phyloP scores from a whole-genome alignment of 2,329 filamentous ascomycete genomes.

The Pezicula neosporulosa region DNA sequence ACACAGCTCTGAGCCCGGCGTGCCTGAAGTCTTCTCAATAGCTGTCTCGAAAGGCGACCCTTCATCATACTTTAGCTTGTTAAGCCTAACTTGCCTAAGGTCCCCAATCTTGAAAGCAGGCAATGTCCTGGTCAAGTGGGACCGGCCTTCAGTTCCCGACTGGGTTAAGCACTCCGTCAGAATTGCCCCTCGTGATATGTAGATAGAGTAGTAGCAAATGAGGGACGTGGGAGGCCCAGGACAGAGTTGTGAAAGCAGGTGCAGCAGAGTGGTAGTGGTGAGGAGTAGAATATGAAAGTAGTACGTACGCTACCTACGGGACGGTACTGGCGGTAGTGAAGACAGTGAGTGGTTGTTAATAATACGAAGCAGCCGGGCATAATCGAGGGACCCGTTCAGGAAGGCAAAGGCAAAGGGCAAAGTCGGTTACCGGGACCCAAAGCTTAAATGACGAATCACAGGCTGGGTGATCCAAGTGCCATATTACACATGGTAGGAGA shows the following conservation, averaged over 20 bases:
- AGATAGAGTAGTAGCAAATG: background rate
- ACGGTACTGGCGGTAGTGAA: too few relatives aligned
- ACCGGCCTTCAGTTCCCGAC: background rate
- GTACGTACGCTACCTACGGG: too few relatives aligned
- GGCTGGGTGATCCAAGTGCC: background rate
- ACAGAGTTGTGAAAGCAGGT: too few relatives aligned
- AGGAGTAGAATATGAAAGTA: too few relatives aligned
- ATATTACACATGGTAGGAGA: background rate
- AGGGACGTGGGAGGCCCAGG: too few relatives aligned
- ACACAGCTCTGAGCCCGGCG: conserved; percentile 7
- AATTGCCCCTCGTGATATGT: background rate
- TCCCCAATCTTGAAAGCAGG: conserved; percentile 7
- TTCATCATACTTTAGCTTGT: conserved; percentile 21
- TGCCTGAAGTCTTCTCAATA: conserved; percentile 23
- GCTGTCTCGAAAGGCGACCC: conserved; percentile 20
- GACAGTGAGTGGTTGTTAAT: too few relatives aligned
- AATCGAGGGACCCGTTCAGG: background rate
- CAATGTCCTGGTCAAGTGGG: background rate
- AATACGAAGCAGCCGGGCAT: too few relatives aligned
- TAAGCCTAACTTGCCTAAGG: conserved; percentile 1
- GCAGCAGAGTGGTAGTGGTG: too few relatives aligned
- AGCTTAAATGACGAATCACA: conserved; percentile 1
- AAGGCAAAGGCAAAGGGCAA: too few relatives aligned
- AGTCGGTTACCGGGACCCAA: background rate
- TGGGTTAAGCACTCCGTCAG: background rate